These are phyloP conservation scores for Orbilia blumenaviensis DNA, from an alignment of 2,329 filamentous ascomycete species.

Conservation along the genomic window DNA sequence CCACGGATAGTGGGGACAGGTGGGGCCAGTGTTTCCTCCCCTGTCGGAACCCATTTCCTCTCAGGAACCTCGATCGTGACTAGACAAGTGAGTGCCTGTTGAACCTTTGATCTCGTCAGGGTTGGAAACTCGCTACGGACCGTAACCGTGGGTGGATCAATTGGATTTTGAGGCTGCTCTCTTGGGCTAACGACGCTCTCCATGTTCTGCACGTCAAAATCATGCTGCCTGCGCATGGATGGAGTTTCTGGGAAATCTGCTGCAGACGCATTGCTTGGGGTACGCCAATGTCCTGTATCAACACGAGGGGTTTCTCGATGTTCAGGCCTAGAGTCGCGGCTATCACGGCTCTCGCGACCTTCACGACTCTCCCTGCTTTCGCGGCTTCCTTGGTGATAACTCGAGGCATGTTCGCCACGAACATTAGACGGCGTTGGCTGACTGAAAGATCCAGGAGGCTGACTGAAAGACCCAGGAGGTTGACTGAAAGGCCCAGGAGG, in stretches of 20 bases:
- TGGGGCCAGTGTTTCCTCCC: constrained; percentile 73
- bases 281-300: constrained; percentile 58
- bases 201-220: constrained; percentile 97
- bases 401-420: constrained; percentile 35
- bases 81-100: constrained; percentile 92
- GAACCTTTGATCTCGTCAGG: constrained; percentile 86
- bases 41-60: constrained; percentile 82
- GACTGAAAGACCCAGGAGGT: constrained; percentile 70
- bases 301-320: constrained; percentile 52
- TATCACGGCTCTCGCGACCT: constrained; percentile 46
- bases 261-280: constrained; percentile 72
- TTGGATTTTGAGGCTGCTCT: constrained; percentile 76
- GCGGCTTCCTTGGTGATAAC: constrained; percentile 24
- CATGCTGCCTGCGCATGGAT: constrained; percentile 71
- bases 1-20: constrained; percentile 64
- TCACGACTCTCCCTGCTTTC: constrained; percentile 10
- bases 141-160: constrained; percentile 88
- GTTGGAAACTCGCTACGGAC: constrained; percentile 97
- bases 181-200: constrained; percentile 82
- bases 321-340: constrained; percentile 30
- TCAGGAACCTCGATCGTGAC: constrained; percentile 94
- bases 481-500: constrained; percentile 58
- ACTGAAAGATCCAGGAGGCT: constrained; percentile 61
- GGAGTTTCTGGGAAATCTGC: constrained; percentile 68
- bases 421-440: constrained; percentile 57